Conservation (phyloP, 129 eudicot genomes). For the Centella asiatica region DNA sequence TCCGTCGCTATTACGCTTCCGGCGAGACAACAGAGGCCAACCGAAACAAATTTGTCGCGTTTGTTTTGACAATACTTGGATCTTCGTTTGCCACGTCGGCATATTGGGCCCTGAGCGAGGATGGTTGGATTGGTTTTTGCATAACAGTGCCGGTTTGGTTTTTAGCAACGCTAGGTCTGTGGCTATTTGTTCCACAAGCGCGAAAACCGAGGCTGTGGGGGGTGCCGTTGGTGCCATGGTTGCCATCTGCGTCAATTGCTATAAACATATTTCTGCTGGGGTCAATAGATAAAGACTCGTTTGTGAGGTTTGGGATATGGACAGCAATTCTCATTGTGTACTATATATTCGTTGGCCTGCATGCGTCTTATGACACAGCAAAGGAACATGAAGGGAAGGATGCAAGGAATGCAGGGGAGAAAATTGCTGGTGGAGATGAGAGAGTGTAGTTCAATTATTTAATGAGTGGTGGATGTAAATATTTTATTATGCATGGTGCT, state of each 20-base stretch:
- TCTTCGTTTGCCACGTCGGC: slow-evolving; percentile 42
- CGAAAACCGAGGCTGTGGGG: slow-evolving; percentile 67
- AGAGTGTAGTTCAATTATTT: no score
- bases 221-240: slow-evolving; percentile 77
- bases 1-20: slow-evolving; percentile 54
- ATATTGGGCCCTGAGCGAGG: slow-evolving; percentile 41
- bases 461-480: no score
- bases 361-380: slow-evolving; percentile 78
- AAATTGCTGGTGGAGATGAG: no score
- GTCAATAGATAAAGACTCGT: slow-evolving; percentile 55
- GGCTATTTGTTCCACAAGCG: slow-evolving; percentile 45
- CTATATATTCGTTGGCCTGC: slow-evolving; percentile 63
- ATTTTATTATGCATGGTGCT: no score
- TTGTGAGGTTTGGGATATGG: slow-evolving; percentile 51
- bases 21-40: slow-evolving; percentile 42
- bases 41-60: slow-evolving; percentile 46
- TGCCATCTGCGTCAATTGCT: slow-evolving; percentile 64
- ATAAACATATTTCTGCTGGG: slow-evolving; percentile 73
- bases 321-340: slow-evolving; percentile 45
- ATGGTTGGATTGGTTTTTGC: slow-evolving; percentile 68
- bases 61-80: slow-evolving; percentile 28
- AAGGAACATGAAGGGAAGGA: slow-evolving; percentile 28
- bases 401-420: no score
- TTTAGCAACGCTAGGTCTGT: slow-evolving; percentile 34
- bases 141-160: slow-evolving; percentile 56